A percentile compares a stretch with the other conserved stretches of the same genome.
Conservation (phyloP, 73 alveolate genomes). For the Paramecium sexaurelia region DNA sequence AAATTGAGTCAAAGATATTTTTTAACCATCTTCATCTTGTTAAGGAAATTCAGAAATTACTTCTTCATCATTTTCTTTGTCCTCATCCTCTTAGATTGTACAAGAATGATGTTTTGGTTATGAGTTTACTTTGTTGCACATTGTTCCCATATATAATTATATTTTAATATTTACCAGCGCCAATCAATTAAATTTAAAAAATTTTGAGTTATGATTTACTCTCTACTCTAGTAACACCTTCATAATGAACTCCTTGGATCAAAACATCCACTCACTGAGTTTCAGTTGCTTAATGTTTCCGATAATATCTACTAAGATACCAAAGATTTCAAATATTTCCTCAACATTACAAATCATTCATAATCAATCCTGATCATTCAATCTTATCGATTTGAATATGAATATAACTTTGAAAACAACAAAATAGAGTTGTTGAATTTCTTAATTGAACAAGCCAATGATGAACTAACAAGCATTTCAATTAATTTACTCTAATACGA, state of each 20-base stretch:
- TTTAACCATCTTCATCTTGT: neutral
- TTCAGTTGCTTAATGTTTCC: neutral
- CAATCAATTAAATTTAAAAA: conserved; percentile 31
- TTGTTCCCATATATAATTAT: neutral
- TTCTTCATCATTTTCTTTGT: neutral
- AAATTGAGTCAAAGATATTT: neutral
- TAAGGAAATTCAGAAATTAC: neutral
- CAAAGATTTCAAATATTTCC: neutral
- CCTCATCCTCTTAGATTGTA: neutral
- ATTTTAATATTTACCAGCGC: neutral
- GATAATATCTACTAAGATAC: neutral
- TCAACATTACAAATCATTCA: neutral
- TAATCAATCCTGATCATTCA: neutral
- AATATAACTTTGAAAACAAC: neutral
- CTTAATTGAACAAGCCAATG: neutral
- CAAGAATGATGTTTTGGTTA: neutral
- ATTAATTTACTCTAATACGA: neutral
- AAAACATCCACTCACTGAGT: neutral
- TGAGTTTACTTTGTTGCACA: neutral
- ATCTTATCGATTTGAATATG: neutral
- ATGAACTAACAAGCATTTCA: neutral
- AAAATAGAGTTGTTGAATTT: neutral
- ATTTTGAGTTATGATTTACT: neutral
- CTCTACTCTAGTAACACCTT: conserved; percentile 2
- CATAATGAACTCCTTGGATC: neutral